Base-by-base conservation (phyloP, 2,329 filamentous ascomycete species). In the Diaporthe citriasiana region DNA sequence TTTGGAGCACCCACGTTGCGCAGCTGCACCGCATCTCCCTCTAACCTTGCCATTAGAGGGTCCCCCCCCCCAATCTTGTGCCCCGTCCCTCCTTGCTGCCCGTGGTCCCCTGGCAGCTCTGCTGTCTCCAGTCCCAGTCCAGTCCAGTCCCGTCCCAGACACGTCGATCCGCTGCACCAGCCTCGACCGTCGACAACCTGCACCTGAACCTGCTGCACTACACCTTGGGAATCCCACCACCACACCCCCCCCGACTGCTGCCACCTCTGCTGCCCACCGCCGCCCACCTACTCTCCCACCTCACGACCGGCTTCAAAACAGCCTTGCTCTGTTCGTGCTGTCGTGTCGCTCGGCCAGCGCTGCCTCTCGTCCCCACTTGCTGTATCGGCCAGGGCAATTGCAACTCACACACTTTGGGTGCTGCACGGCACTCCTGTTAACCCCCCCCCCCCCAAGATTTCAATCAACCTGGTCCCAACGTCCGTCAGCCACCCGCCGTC, bases 401-500 rank as follows among this genome's bases (percentile, higher is more conserved):
- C 27, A 47, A 73, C 47, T 47, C 38, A n/a, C 63, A 40, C 45
- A 33, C 45, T 40, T 47, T 25, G 45, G 63, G 30, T 50, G 63
- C 63, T 25, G 63, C 63, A 53, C 45, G 63, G 63, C 63, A 40
- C 30, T 40, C n/a, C 35, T 25, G 35, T 40, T 33, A 22, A 25
- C 27, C 33, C 30, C 19, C 1, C 40, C 30, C 25, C 45, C 47
- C 45, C 45, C 22, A n/a, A 22, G 63, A 27, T 47, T 27, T 68
- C 63, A 53, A 30, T 68, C 63, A 51, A 73, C 70, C 70, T 71
- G 35, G 56, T 72, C 57, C 50, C 59, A 72, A 72, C 69, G 40
- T 63, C 59, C 65, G 73, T 63, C 73, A 73, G 38, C 73, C 68
- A 63, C 66, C 71, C 55, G 51, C 60, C 73, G 19, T 57, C 73